Conservation (phyloP, 2,329 filamentous ascomycete species). For the Huntiella abstrusa region DNA sequence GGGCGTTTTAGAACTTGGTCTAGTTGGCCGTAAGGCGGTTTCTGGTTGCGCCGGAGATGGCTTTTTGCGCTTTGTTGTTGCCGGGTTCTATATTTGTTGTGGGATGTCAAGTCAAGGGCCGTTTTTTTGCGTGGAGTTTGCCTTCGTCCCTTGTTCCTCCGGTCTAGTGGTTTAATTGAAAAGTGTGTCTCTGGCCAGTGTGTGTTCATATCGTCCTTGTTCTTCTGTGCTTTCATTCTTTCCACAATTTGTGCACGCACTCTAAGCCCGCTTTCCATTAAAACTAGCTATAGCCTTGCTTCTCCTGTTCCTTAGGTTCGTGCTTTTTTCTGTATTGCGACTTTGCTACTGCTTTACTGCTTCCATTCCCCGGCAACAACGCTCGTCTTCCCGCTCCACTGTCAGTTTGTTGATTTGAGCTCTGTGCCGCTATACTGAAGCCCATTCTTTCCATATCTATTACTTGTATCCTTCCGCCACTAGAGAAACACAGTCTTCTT, state of each 20-base stretch:
- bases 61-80: slow-evolving; percentile 2
- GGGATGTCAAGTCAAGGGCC: background rate
- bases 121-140: too few relatives aligned
- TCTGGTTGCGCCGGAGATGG: background rate
- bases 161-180: background rate
- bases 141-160: background rate
- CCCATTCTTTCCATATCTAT: too few relatives aligned
- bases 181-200: background rate
- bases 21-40: too few relatives aligned
- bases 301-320: background rate
- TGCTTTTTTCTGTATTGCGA: background rate
- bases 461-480: too few relatives aligned
- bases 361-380: too few relatives aligned
- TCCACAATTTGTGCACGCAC: background rate
- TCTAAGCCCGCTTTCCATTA: background rate
- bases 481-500: too few relatives aligned
- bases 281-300: background rate
- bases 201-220: background rate
- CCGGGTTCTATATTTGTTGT: background rate
- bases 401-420: too few relatives aligned
- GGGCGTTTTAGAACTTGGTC: too few relatives aligned
- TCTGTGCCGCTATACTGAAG: too few relatives aligned
- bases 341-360: too few relatives aligned
- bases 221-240: background rate
- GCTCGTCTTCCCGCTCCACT: too few relatives aligned